Evolutionary conservation across 2,329 filamentous ascomycete species (phyloP).

Genomic region (Alternaria alternata): DNA sequence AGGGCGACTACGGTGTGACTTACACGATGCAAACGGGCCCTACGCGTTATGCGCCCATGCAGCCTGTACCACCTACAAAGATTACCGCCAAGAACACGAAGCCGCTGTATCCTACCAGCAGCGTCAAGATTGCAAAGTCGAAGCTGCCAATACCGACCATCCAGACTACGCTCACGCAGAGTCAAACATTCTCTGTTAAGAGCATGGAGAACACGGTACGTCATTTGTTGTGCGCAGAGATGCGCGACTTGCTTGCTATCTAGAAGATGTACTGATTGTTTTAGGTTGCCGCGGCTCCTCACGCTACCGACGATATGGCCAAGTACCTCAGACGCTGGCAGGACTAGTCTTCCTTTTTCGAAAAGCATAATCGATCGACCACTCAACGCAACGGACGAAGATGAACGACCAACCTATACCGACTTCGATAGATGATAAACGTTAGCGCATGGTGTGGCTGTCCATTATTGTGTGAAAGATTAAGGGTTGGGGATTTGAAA

Average conservation of each 20-base stretch:
- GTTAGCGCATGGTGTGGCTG: neutral
- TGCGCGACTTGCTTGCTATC: neutral
- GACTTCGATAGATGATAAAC: neutral
- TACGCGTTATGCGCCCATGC: conserved; percentile 69
- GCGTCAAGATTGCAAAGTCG: conserved; percentile 61
- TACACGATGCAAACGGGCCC: conserved; percentile 65
- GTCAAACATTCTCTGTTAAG: conserved; percentile 59
- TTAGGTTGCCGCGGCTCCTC: conserved; percentile 63
- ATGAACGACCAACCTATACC: neutral
- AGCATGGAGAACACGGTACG: conserved; percentile 68
- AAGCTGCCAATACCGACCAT: conserved; percentile 56
- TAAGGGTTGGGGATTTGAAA: neutral
- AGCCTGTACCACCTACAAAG: conserved; percentile 65
- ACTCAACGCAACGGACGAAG: neutral
- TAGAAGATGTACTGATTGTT: conserved; percentile 24
- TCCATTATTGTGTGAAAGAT: neutral
- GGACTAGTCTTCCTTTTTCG: conserved; percentile 53
- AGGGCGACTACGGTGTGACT: conserved; percentile 51
- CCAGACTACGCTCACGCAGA: conserved; percentile 62
- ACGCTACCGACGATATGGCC: conserved; percentile 63
- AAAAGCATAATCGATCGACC: neutral
- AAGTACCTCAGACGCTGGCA: conserved; percentile 67
- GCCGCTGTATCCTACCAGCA: conserved; percentile 64
- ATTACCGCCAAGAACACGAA: conserved; percentile 63
- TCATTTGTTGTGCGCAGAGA: conserved; percentile 18